phyloP scores from a whole-genome alignment of 169 alveolate genomes.

The Plasmodium coatneyi region DNA sequence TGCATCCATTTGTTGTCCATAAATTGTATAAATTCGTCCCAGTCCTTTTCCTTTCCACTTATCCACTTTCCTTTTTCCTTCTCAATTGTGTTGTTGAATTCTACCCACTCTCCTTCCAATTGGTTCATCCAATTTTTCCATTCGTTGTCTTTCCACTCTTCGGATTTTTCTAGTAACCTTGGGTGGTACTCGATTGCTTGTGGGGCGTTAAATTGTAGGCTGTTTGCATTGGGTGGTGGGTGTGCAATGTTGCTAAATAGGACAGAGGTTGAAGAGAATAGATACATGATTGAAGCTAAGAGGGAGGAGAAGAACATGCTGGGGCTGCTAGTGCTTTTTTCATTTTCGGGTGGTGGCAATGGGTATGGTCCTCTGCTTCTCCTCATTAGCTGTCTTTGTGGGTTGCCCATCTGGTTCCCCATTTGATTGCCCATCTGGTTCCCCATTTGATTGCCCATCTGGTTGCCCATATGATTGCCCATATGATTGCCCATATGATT shows the following conservation, averaged over 20 bases:
- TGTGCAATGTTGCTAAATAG: background rate
- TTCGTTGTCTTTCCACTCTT: slow-evolving; percentile 34
- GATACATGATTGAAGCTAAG: background rate
- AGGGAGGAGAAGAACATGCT: background rate
- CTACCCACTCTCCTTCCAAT: slow-evolving; percentile 7
- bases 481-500: too few species aligned
- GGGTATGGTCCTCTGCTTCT: background rate
- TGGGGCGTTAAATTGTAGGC: background rate
- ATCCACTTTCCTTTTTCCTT: slow-evolving; percentile 4
- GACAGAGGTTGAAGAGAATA: slow-evolving; percentile 18
- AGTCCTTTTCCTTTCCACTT: slow-evolving; percentile 5
- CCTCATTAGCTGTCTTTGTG: background rate
- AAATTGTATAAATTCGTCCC: slow-evolving; percentile 10
- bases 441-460: too few species aligned
- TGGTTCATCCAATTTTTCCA: background rate
- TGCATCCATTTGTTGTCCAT: slow-evolving; percentile 26
- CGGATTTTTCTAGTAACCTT: background rate
- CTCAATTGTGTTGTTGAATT: background rate
- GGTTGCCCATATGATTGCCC: too few species aligned
- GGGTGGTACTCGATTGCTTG: background rate
- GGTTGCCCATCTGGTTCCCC: background rate
- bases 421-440: too few species aligned
- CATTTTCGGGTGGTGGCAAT: background rate
- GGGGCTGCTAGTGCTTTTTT: background rate
- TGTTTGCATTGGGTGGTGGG: background rate